Percentiles rank a stretch among this genome's conserved stretches.
Evolutionary conservation across 768 basidiomycete genomes (phyloP).

Genomic region (Hygrophorus pudorinus): DNA sequence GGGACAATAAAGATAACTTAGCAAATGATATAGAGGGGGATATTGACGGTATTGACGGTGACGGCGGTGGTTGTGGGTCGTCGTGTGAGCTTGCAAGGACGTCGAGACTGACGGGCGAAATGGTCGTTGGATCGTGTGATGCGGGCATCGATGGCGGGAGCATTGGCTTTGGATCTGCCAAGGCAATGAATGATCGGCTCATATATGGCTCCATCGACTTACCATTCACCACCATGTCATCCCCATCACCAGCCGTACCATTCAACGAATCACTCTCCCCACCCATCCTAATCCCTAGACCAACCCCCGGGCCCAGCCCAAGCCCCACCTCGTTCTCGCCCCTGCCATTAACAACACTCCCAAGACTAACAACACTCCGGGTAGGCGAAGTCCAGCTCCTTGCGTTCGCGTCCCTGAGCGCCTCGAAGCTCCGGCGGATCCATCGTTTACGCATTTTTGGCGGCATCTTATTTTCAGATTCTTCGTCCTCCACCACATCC

Average conservation of each 20-base stretch:
- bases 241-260: too few species aligned
- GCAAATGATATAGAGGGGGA: constrained; percentile 44
- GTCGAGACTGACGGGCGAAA: too few species aligned
- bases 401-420: constrained; percentile 14
- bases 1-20: constrained; percentile 35
- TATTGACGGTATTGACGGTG: constrained; percentile 9
- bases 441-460: constrained; percentile 55
- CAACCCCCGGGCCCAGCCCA: too few species aligned
- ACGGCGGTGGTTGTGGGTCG: constrained; percentile 8
- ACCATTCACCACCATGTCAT: too few species aligned
- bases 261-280: too few species aligned
- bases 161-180: constrained; percentile 23
- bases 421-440: constrained; percentile 24
- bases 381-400: constrained; percentile 1
- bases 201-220: too few species aligned
- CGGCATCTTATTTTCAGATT: constrained; percentile 35
- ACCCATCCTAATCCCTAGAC: too few species aligned
- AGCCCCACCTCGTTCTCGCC: not conserved
- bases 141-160: constrained; percentile 44
- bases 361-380: not conserved
- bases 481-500: constrained; percentile 12
- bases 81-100: too few species aligned
- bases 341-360: not conserved
- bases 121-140: constrained; percentile 29
- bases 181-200: too few species aligned